Evolutionary conservation across 345 rosid genomes (phyloP).

Genomic region (Reutealis trisperma): DNA sequence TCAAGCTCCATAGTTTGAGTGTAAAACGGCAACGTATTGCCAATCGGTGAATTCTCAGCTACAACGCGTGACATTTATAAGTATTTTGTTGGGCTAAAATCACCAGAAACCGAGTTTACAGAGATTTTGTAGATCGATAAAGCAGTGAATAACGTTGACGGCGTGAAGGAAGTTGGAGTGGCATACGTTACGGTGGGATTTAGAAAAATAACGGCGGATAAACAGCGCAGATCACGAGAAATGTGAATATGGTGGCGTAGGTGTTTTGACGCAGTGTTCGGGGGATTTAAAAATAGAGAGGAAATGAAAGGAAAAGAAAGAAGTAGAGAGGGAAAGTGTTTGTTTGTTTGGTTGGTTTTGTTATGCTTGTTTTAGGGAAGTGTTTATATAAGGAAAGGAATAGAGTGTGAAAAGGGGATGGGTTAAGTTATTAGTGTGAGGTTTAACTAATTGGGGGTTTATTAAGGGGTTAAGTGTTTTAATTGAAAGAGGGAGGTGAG

Average conservation of each 20-base stretch:
- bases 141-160: background rate
- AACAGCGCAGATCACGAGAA: background rate
- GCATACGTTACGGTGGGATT: conserved; percentile 7
- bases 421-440: background rate
- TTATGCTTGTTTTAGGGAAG: background rate
- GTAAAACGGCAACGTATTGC: conserved; percentile 34
- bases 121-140: background rate
- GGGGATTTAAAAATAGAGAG: background rate
- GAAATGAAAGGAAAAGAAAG: background rate
- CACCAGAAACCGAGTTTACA: background rate
- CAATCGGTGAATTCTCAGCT: conserved; percentile 32
- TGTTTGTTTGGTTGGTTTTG: background rate
- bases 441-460: background rate
- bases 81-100: too few species aligned
- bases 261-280: background rate
- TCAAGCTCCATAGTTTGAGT: conserved; percentile 45
- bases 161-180: conserved; percentile 15
- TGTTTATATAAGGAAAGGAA: background rate
- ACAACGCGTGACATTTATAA: conserved; percentile 51
- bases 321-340: background rate
- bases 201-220: conserved; percentile 10
- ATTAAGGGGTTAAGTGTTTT: background rate
- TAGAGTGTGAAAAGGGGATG: background rate
- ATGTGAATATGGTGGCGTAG: background rate
- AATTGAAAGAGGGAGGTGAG: conserved; percentile 28